Base-by-base conservation (phyloP, 139 green algal genomes). In the Haematococcus sp. region DNA sequence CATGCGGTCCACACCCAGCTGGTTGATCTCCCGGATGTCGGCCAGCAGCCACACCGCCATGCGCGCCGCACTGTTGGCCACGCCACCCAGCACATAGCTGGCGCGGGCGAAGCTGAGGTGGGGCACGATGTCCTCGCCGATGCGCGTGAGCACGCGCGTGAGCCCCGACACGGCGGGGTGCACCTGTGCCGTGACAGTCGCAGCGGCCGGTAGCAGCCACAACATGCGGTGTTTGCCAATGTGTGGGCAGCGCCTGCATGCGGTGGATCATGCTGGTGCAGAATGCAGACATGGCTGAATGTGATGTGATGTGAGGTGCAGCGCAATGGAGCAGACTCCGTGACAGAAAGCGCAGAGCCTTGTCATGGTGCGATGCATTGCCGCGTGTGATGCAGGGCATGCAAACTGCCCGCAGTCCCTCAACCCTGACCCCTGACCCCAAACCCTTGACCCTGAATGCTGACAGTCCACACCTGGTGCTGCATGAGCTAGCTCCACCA, bases 41-140 rank as follows among this genome's bases (percentile, higher is more conserved):
- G 82, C 74, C 68, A 94, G 82, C 76, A 89, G 77, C 85, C 82
- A 90, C 55, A 92, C 81, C 9, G 76, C 33, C 28, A 87, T 68
- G 46, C 83, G 83, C 0, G 83, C 81, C 19, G 86, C 77, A 13
- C 80, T 75, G 74, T 44, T 46, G 3, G 82, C 77, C 28, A 93
- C 33, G 7, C 70, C 64, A 0, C 81, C 84, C 61, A 92, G 87
- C 43, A 88, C 76, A 70, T 93, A 94, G 11, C 40, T 49, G 9
- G 43, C 44, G 31, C 66, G 35, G 13, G 11, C 22, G 7, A 9
- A 27, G 4, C 3, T 34, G 20, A 92, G 76, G 69, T 86, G 83
- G 0, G 80, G 78, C 16, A 71, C 44, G 28, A 91, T 17, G 2
- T 82, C 85, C 68, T 91, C 88, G n/a, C 84, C 84, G 28, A 86